phyloP scores from a whole-genome alignment of 345 rosid species.

The Arabidopsis suecica region DNA sequence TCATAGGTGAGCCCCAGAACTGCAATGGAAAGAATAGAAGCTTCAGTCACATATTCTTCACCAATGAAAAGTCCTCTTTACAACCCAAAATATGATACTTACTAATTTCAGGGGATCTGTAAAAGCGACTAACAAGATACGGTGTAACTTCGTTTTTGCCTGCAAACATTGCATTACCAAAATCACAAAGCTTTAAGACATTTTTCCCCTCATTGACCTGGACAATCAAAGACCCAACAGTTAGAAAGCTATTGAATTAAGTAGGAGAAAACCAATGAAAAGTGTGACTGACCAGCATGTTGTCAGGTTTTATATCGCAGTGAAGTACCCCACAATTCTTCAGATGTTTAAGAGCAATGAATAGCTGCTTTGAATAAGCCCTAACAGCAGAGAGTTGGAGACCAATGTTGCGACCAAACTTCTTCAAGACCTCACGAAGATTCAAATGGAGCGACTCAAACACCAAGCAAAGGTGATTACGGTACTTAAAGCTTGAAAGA shows the following conservation, averaged over 20 bases:
- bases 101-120: constrained; percentile 99
- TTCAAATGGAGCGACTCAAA: constrained; percentile 99
- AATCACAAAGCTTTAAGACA: constrained; percentile 98
- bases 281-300: constrained; percentile 79
- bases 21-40: constrained; percentile 49
- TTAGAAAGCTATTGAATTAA: constrained; percentile 17
- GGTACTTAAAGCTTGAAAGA: constrained; percentile 89
- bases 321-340: constrained; percentile 96
- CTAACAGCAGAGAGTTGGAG: constrained; percentile 94
- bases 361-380: constrained; percentile 92
- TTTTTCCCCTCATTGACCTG: constrained; percentile 98
- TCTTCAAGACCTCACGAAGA: constrained; percentile 98
- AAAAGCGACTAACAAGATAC: constrained; percentile 98
- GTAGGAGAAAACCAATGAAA: constrained; percentile 23
- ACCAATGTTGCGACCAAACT: constrained; percentile 99
- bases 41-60: constrained; percentile 13
- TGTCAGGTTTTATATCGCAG: constrained; percentile 99
- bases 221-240: constrained; percentile 21
- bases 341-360: constrained; percentile 93
- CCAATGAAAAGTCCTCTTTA: not conserved
- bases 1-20: constrained; percentile 99
- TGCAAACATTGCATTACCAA: constrained; percentile 98
- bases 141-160: constrained; percentile 99
- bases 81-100: constrained; percentile 47
- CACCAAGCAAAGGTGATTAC: constrained; percentile 98